Base-by-base conservation (phyloP, 164 flowering plant species). In the Umbellularia californica region DNA sequence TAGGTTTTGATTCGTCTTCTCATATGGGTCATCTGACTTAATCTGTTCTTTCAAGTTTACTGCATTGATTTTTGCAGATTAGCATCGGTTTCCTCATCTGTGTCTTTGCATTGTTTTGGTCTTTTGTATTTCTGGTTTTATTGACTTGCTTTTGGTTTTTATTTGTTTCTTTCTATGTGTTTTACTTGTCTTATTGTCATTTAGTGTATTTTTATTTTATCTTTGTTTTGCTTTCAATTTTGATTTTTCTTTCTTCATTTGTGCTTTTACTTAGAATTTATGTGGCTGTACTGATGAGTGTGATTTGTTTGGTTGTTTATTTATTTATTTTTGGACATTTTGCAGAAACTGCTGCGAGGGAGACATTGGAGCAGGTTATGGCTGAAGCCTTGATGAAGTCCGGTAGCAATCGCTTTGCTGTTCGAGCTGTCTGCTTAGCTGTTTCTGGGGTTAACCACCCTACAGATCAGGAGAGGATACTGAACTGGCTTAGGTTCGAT, bases 381-480 rank as follows among this genome's bases (percentile, higher is more conserved):
- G 90, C 87, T 2, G 95, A 92, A 67, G 92, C 94, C n/a, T 90
- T 95, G 65, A 81, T 78, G 68, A 85, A 84, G 72, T 80, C 94
- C 14, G 88, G 90, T 67, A 83, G 84, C 30, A 87, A 79, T 74
- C 80, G 85, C 50, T 88, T 88, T 65, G 89, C 86, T 66, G 97
- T 95, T 76, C 87, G 85, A 68, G 99, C 97, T 83, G 89, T 95
- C 80, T 93, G 97, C 80, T 81, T 95, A 76, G 94, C 90, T 41
- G 87, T 95, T 5, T 93, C 99, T 69, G 99, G 99, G 65, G 99
- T 95, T 68, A 88, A 93, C 79, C 95, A 95, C 78, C 94, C 92
- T 62, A 82, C 84, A 0, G 99, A 95, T 86, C 91, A 95, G 83
- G 81, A 90, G 68, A 87, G 88, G 69, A 82, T 92, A 78, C 41